Conservation (phyloP, 371 early-diverging fungal genomes). For the Mucor ambiguus region DNA sequence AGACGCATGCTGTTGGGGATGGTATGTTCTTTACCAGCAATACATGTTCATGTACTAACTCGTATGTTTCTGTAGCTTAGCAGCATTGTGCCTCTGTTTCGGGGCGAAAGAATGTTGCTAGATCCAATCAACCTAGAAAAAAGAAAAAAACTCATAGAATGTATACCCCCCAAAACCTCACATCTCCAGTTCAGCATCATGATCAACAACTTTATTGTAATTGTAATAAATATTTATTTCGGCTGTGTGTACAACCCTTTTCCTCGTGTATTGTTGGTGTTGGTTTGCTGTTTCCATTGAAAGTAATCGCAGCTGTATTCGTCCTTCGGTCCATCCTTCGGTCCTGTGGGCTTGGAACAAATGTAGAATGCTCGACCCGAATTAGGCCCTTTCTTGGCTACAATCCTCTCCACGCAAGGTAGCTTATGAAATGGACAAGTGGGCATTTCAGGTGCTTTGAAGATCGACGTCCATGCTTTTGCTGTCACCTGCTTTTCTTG, state of each 20-base stretch:
- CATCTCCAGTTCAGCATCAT: not conserved
- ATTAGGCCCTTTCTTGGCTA: conserved; percentile 75
- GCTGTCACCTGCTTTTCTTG: conserved; percentile 4
- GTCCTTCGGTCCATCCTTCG: conserved; percentile 26
- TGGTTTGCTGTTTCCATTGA: conserved; percentile 41
- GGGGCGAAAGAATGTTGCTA: conserved; percentile 35
- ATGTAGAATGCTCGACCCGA: conserved; percentile 73
- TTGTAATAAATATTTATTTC: not conserved
- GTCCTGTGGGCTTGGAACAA: conserved; percentile 63
- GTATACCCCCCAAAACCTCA: not conserved
- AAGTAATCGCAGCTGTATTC: conserved; percentile 62
- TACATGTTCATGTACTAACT: not conserved
- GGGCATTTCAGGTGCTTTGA: conserved; percentile 55
- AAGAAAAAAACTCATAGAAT: conserved; percentile 2
- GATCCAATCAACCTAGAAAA: not conserved
- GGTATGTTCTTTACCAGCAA: conserved; percentile 22
- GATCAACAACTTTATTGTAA: not conserved
- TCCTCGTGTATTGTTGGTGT: not conserved
- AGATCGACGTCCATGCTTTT: conserved; percentile 59
- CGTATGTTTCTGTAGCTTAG: conserved; percentile 20
- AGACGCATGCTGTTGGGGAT: conserved; percentile 53
- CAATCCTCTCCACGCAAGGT: conserved; percentile 63
- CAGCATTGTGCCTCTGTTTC: conserved; percentile 29
- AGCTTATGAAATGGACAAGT: conserved; percentile 67
- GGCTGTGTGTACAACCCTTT: conserved; percentile 3